Evolutionary conservation across 2,329 filamentous ascomycete species (phyloP), one percentile per base, ranked within the genome.

Genomic region (Zymoseptoria passerinii): DNA sequence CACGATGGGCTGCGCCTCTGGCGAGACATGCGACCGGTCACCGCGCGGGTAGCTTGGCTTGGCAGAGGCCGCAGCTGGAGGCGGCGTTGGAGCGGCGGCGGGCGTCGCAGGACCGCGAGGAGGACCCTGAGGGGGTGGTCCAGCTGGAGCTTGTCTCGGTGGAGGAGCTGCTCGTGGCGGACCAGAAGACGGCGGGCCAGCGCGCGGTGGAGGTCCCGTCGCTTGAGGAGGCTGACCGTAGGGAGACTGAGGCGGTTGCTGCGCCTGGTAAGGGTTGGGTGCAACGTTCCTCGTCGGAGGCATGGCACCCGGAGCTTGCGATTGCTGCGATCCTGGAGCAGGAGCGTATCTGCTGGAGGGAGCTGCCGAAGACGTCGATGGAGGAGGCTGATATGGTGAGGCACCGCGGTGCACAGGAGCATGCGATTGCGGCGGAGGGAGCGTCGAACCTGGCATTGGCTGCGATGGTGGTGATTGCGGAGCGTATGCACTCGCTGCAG

Each of bases 21-120:
- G 73, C 0, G 92, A 89, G 58, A 99, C 96, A 73, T 97, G 91
- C 19, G 88, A 90, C 53, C 92, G 86, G 73, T 97, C 92, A 66
- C 92, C 92, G 13, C 63, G 63, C 6, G 49, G 89, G 75, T 61
- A 81, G 80, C 65, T 68, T 1, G 63, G 52, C 53, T 66, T 66
- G 6, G 63, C 50, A 16, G 63, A 48, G 8, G 62, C 6, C 6
- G 61, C 48, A 49, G 60, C 58, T 28, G 58, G 29, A 40, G 57
- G 58, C 20, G 63, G 57, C 19, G 57, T 29, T 62, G 63, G 18
- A 56, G 58, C 8, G 40, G 77, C 77, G 54, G 78, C 68, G 8
- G 74, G 72, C 19, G 70, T 69, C 9, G 73, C 70, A 29, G 67
- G 61, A 28, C 58, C 60, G 4, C 55, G 58, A 16, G 64, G 63